Conservation (phyloP, 306 rosid species). For the Dalbergia oliveri region DNA sequence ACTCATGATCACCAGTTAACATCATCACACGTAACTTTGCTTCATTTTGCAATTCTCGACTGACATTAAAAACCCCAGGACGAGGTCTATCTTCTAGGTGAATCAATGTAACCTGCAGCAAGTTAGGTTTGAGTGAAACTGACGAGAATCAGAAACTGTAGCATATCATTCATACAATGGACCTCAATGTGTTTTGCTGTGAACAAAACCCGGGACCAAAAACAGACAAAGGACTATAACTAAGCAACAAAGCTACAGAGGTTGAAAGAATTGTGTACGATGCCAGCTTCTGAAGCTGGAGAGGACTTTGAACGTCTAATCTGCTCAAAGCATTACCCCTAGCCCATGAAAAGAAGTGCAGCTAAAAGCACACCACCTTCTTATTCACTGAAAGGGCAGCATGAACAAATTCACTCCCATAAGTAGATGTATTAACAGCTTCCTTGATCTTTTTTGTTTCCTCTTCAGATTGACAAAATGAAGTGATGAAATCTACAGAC, state of each 20-base stretch:
- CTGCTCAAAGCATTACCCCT: slow-evolving; percentile 34
- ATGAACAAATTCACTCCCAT: slow-evolving; percentile 90
- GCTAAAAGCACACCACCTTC: slow-evolving; percentile 63
- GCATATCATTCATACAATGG: slow-evolving; percentile 29
- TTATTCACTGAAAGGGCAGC: slow-evolving; percentile 89
- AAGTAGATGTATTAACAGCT: slow-evolving; percentile 84
- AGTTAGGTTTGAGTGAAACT: slow-evolving; percentile 36
- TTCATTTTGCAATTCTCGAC: slow-evolving; percentile 71
- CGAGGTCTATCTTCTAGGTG: slow-evolving; percentile 97
- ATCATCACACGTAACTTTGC: slow-evolving; percentile 88
- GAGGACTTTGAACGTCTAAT: slow-evolving; percentile 32
- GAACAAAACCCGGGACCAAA: background rate
- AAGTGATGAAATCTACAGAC: slow-evolving; percentile 92
- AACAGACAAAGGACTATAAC: slow-evolving; percentile 14
- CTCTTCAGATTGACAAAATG: slow-evolving; percentile 75
- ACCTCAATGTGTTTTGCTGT: background rate
- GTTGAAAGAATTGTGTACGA: slow-evolving; percentile 28
- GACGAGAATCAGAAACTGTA: slow-evolving; percentile 22
- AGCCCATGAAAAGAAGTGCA: slow-evolving; percentile 20
- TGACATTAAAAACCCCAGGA: slow-evolving; percentile 79
- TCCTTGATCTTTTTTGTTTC: slow-evolving; percentile 81
- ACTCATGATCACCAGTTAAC: slow-evolving; percentile 95
- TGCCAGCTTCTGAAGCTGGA: slow-evolving; percentile 13
- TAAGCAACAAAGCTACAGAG: slow-evolving; percentile 10
- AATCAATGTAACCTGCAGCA: slow-evolving; percentile 86